Evolutionary conservation across 1,284 basidiomycete species (phyloP).

Genomic region (Butyriboletus regius): DNA sequence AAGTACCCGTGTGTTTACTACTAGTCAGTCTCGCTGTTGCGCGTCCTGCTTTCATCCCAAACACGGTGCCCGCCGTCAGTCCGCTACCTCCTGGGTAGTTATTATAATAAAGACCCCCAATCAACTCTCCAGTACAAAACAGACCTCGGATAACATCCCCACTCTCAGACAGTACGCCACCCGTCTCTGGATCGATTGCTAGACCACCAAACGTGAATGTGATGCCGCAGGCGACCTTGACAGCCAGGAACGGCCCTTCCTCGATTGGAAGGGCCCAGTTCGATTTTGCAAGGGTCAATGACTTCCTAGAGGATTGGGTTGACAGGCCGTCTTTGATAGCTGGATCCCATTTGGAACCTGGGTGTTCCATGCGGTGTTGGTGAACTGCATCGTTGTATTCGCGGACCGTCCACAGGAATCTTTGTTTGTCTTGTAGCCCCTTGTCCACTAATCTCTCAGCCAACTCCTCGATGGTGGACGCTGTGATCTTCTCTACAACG

Average conservation of each 20-base stretch:
- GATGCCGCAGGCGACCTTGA: constrained; percentile 60
- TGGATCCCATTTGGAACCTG: constrained; percentile 46
- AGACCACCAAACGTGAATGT: constrained; percentile 68
- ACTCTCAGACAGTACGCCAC: constrained; percentile 42
- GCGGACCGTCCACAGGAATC: constrained; percentile 42
- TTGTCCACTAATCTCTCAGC: constrained; percentile 41
- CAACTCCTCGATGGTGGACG: constrained; percentile 44
- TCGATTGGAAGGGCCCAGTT: constrained; percentile 59
- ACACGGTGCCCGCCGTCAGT: constrained; percentile 58
- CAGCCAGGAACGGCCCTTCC: constrained; percentile 51
- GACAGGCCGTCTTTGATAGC: constrained; percentile 56
- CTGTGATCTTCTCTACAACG: constrained; percentile 50
- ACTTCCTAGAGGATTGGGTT: constrained; percentile 36
- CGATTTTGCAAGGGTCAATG: constrained; percentile 38
- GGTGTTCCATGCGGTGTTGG: constrained; percentile 34
- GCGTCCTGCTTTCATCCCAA: constrained; percentile 54
- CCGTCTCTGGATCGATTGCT: constrained; percentile 49
- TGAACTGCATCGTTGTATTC: constrained; percentile 48
- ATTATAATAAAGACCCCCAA: constrained; percentile 53
- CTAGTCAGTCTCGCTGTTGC: constrained; percentile 34
- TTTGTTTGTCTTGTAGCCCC: constrained; percentile 40
- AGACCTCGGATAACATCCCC: constrained; percentile 45
- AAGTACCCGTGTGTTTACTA: background rate
- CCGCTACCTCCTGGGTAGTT: constrained; percentile 68
- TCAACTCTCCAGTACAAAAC: constrained; percentile 61